phyloP scores from a whole-genome alignment of 257 asterid species.

The Nicotiana noctiflora region DNA sequence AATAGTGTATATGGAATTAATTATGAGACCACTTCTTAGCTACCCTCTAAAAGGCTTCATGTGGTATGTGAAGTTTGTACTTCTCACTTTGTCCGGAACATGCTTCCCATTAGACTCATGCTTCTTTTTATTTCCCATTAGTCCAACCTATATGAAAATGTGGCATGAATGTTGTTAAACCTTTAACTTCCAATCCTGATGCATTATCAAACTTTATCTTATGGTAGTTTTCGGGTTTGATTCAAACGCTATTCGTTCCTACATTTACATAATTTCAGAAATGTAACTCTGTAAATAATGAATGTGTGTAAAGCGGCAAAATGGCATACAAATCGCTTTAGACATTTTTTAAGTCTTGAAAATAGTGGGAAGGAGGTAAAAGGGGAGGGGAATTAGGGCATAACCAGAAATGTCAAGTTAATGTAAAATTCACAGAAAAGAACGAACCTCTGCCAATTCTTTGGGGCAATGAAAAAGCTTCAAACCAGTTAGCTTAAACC shows the following conservation, averaged over 20 bases:
- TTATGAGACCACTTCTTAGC: not conserved
- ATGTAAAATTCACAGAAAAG: not conserved
- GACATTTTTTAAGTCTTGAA: too few relatives aligned
- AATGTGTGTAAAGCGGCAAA: too few relatives aligned
- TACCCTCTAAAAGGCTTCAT: not conserved
- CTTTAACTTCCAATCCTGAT: not conserved
- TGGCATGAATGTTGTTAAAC: not conserved
- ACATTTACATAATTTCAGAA: not conserved
- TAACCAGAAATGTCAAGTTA: not conserved
- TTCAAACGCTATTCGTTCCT: not conserved
- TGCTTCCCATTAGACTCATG: not conserved
- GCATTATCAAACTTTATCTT: not conserved
- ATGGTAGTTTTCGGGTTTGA: not conserved
- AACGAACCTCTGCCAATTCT: constrained; percentile 73
- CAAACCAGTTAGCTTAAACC: constrained; percentile 76
- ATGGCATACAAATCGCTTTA: too few relatives aligned
- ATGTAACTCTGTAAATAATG: not conserved
- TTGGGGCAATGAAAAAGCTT: constrained; percentile 80
- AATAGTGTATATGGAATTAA: not conserved
- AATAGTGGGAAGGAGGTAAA: too few relatives aligned
- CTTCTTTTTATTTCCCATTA: not conserved
- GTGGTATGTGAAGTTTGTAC: not conserved
- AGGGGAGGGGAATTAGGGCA: too few relatives aligned
- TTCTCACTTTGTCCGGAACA: not conserved
- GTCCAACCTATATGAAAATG: not conserved